Evolutionary conservation across 2,329 filamentous ascomycete species (phyloP).

Genomic region (Colletotrichum ledebouriae): DNA sequence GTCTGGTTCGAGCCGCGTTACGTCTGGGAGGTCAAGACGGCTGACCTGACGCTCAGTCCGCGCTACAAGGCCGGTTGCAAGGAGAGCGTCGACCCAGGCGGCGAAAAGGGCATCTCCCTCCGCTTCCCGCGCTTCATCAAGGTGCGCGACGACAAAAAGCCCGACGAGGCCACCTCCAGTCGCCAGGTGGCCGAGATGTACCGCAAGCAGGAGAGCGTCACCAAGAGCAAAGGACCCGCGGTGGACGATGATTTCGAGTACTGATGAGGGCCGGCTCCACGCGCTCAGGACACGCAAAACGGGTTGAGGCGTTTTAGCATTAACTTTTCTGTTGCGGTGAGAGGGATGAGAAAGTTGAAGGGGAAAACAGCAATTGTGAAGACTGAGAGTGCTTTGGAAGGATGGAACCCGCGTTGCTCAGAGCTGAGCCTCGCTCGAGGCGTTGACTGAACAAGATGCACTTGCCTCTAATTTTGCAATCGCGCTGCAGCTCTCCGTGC

Average conservation of each 20-base stretch:
- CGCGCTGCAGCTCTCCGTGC: conserved; percentile 7
- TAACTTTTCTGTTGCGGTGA: not conserved
- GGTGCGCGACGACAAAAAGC: conserved; percentile 93
- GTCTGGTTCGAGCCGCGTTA: conserved; percentile 97
- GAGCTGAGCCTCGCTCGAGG: not conserved
- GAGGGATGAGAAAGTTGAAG: not conserved
- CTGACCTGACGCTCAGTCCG: conserved; percentile 92
- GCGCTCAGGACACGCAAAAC: not conserved
- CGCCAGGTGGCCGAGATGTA: conserved; percentile 97
- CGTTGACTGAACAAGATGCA: not conserved
- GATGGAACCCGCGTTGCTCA: too few relatives aligned
- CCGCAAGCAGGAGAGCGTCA: conserved; percentile 89
- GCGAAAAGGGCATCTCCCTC: conserved; percentile 85
- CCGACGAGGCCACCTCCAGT: conserved; percentile 87
- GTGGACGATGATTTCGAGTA: conserved; percentile 99
- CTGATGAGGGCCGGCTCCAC: conserved; percentile 56
- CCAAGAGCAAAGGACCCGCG: conserved; percentile 85
- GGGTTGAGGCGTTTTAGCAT: conserved; percentile 20
- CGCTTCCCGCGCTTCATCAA: conserved; percentile 95
- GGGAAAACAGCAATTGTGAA: too few relatives aligned
- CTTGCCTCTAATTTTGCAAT: not conserved
- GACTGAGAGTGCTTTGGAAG: too few relatives aligned
- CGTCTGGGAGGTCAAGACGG: conserved; percentile 98
- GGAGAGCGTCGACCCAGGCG: conserved; percentile 79
- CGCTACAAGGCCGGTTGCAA: conserved; percentile 91